A percentile compares a stretch with the other conserved stretches of the same genome.
Conservation (phyloP, 805 yeast genomes). For the Metschnikowia lunata region DNA sequence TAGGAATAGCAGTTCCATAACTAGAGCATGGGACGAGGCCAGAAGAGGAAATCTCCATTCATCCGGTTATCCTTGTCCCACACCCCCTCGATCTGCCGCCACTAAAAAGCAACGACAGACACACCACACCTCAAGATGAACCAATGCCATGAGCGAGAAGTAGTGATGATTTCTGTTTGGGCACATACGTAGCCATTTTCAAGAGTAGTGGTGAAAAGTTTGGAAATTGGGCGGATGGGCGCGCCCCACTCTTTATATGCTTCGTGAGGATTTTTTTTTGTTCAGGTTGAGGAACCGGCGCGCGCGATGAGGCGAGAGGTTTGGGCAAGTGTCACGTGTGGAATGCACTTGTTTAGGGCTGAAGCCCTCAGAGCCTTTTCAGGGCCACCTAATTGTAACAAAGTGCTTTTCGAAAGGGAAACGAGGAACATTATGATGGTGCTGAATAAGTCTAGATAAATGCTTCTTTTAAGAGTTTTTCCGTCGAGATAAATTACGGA, state of each 20-base stretch:
- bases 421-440: no score
- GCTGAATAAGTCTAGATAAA: no score
- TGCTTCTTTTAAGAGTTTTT: no score
- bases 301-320: constrained; percentile 1
- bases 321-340: no score
- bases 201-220: constrained; percentile 1
- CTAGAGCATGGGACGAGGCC: constrained; percentile 17
- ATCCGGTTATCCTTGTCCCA: constrained; percentile 9
- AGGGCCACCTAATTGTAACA: no score
- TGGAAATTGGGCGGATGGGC: constrained; percentile 2
- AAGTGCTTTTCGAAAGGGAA: no score
- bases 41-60: background rate
- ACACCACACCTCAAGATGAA: constrained; percentile 17
- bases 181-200: constrained; percentile 36
- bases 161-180: constrained; percentile 15
- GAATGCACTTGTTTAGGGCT: background rate
- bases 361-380: background rate
- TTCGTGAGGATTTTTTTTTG: background rate
- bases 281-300: background rate
- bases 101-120: constrained; percentile 3
- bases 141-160: constrained; percentile 13
- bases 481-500: no score
- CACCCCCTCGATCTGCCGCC: constrained; percentile 11
- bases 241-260: constrained; percentile 7
- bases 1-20: constrained; percentile 19